These are phyloP conservation scores for Hypoxylon sp. DNA, from an alignment of 2,329 filamentous ascomycete species.

Conservation along the genomic window DNA sequence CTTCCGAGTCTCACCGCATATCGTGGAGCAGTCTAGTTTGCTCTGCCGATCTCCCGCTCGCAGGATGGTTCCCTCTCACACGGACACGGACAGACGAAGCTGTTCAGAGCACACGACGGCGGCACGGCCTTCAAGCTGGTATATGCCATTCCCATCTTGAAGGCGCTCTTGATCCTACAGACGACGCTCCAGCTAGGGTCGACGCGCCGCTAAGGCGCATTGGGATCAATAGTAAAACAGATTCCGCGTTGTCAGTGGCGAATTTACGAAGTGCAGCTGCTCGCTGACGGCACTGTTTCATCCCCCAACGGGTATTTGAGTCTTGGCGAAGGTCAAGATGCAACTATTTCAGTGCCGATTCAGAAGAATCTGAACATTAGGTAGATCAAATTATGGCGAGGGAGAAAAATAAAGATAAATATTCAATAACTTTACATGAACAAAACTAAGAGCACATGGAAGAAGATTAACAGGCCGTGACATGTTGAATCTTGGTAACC, in stretches of 20 bases:
- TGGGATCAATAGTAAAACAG: conserved; percentile 22
- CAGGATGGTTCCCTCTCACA: conserved; percentile 11
- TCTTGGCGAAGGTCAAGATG: conserved; percentile 22
- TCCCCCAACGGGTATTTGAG: conserved; percentile 25
- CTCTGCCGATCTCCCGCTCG: conserved; percentile 34
- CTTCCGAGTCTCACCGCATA: conserved; percentile 28
- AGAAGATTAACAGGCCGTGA: neutral
- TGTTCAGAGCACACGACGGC: conserved; percentile 1
- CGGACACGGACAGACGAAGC: conserved; percentile 12
- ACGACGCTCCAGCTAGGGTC: conserved; percentile 13
- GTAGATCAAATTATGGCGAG: conserved; percentile 11
- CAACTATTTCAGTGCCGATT: conserved; percentile 12
- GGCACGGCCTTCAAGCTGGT: conserved; percentile 20
- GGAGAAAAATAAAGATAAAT: conserved; percentile 3
- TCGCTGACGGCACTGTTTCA: conserved; percentile 36
- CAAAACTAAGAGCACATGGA: neutral
- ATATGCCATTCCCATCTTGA: conserved; percentile 10
- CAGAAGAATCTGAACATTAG: conserved; percentile 9
- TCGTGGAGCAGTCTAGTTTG: conserved; percentile 23
- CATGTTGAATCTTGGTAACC: neutral
- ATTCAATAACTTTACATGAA: neutral
- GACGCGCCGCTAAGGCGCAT: conserved; percentile 19
- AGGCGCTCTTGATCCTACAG: conserved; percentile 9
- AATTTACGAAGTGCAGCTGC: conserved; percentile 40
- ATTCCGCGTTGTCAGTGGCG: conserved; percentile 32